These are phyloP conservation scores for Yamagishiella unicocca DNA, from an alignment of 139 green algal genomes.

Conservation along the genomic window DNA sequence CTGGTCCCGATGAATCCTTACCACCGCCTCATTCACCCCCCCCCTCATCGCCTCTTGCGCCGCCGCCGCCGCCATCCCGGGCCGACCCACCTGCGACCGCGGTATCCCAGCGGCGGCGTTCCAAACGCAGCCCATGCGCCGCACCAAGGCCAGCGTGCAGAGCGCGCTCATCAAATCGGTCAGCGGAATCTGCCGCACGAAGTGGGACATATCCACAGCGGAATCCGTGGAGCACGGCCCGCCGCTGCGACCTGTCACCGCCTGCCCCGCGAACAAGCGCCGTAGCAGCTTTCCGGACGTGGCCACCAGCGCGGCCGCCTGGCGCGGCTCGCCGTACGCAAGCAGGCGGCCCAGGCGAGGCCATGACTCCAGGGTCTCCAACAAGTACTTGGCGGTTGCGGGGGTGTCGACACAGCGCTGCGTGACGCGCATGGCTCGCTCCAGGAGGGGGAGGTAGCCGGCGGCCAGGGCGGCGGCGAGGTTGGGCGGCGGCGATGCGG, in stretches of 20 bases:
- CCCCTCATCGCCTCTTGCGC: neutral
- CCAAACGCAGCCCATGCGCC: too few relatives aligned
- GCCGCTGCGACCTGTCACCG: too few relatives aligned
- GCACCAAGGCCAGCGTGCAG: too few relatives aligned
- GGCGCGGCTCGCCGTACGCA: conserved; percentile 7
- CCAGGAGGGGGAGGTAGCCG: neutral
- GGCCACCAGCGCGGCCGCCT: neutral
- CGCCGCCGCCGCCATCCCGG: neutral
- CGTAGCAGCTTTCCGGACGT: neutral
- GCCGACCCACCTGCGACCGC: too few relatives aligned
- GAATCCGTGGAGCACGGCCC: too few relatives aligned
- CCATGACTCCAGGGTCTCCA: neutral
- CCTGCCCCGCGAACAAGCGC: neutral
- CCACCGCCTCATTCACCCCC: neutral
- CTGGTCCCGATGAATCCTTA: too few relatives aligned
- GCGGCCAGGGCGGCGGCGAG: neutral
- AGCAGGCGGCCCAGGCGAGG: neutral
- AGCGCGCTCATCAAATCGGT: too few relatives aligned
- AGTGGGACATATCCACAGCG: too few relatives aligned
- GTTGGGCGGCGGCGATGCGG: neutral
- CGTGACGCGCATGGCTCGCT: neutral
- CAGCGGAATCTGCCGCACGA: too few relatives aligned
- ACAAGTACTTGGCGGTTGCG: neutral
- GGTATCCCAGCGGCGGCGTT: too few relatives aligned
- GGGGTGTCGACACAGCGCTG: neutral